Conservation (phyloP, 768 basidiomycete species). For the Ramaria sp. region DNA sequence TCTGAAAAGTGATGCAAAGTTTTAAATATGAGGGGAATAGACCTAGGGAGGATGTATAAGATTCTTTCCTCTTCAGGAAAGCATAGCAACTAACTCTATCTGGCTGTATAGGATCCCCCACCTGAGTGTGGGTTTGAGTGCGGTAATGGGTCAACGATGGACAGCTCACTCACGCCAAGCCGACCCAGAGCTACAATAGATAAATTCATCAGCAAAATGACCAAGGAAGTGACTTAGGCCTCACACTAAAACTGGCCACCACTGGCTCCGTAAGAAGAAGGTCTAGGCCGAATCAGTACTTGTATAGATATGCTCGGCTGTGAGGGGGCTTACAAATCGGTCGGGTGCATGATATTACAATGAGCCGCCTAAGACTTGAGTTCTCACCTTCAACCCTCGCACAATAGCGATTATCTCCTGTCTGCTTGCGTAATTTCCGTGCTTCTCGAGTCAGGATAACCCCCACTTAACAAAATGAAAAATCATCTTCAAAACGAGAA, state of each 20-base stretch:
- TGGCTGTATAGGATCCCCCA: constrained; percentile 28
- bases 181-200: constrained; percentile 9
- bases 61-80: neutral
- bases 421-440: constrained; percentile 48
- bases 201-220: neutral
- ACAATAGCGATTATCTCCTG: constrained; percentile 52
- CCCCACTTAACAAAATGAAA: constrained; percentile 19
- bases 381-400: constrained; percentile 57
- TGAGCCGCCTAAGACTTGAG: constrained; percentile 41
- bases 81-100: constrained; percentile 11
- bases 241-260: constrained; percentile 62
- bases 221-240: constrained; percentile 13
- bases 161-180: constrained; percentile 17
- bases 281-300: constrained; percentile 25
- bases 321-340: constrained; percentile 47
- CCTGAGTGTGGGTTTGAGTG: neutral
- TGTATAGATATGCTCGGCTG: neutral
- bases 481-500: neutral
- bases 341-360: constrained; percentile 60
- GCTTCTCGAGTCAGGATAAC: constrained; percentile 64
- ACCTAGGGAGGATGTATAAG: neutral
- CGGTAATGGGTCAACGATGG: neutral
- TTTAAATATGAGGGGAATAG: constrained; percentile 20
- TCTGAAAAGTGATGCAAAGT: constrained; percentile 22
- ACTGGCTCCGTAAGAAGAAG: constrained; percentile 64